Evolutionary conservation across 768 basidiomycete genomes (phyloP).

Genomic region (Kwoniella botswanensis): DNA sequence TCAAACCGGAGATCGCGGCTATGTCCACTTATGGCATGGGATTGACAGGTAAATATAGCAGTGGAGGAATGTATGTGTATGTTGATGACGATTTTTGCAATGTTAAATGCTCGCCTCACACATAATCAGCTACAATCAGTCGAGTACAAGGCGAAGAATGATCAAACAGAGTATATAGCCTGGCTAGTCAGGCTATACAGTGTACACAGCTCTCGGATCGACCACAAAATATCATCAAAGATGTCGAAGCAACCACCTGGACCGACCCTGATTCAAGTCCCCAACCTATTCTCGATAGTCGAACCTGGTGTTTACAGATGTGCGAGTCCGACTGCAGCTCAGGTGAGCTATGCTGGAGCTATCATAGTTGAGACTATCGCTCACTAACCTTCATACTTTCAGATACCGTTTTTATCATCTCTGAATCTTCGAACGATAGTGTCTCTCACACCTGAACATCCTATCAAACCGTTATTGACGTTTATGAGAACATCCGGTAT

Average conservation of each 20-base stretch:
- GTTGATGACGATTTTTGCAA: neutral
- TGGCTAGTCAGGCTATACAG: conserved; percentile 1
- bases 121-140: neutral
- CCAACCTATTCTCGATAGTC: conserved; percentile 49
- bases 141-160: neutral
- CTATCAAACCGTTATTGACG: conserved; percentile 45
- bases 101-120: neutral
- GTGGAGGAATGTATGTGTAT: neutral
- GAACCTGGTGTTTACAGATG: conserved; percentile 52
- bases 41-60: too few relatives aligned
- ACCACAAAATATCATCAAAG: too few relatives aligned
- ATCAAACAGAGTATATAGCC: conserved; percentile 5
- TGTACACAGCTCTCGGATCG: neutral
- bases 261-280: conserved; percentile 47
- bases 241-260: conserved; percentile 28
- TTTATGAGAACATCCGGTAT: conserved; percentile 35
- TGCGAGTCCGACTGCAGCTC: conserved; percentile 47
- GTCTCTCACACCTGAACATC: conserved; percentile 53
- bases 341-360: conserved; percentile 33
- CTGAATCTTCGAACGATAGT: conserved; percentile 49
- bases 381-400: neutral
- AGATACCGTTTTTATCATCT: conserved; percentile 50
- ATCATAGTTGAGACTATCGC: too few relatives aligned
- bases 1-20: neutral
- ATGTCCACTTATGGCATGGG: too few relatives aligned